Base-by-base conservation (phyloP, 2,329 filamentous ascomycete genomes). In the Aspergillus pseudotamarii region DNA sequence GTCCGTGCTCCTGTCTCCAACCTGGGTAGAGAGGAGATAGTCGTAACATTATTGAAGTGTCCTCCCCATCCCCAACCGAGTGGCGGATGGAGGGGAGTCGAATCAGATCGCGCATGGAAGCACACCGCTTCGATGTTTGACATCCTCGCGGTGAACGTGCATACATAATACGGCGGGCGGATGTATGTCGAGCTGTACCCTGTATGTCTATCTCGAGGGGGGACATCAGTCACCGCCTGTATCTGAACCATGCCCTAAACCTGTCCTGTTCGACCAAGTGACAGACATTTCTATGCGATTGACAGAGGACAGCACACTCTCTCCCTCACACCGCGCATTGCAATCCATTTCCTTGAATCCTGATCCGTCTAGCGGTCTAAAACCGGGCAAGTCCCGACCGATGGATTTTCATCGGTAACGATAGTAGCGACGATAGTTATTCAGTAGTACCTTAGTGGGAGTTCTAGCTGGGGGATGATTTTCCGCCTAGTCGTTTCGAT, bases 101-200 rank as follows among this genome's bases (percentile, higher is more conserved):
- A 56, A 61, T 59, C 41, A 55, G 10, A 32, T 5, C 10, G 26
- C 10, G 48, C 8, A 32, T 53, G 61, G 14, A 55, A 65, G 59
- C 61, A 62, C 64, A 64, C 56, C 57, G 58, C 36, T 55, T 23
- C 36, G 21, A 26, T 59, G 64, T 65, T 61, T 65, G 64, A 59
- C 50, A 60, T 64, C 64, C 55, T 59, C 57, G 51, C 32, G 10
- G 51, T 26, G 51, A 21, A 38, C 51, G 34, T 55, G 51, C 63
- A 65, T 62, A 50, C 57, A 56, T 14, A 10, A 38, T 56, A 62
- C 60, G 48, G 61, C 55, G 48, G 61, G 53, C 46, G 55, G 61
- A 61, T 58, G 64, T 53, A 51, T 59, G 58, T 63, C 61, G 56
- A 62, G 43, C 57, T 62, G 26, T 34, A 34, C 32, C 1, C 32